These are phyloP conservation scores for Millerozyma acaciae DNA, from an alignment of 805 yeast species.

Conservation along the genomic window DNA sequence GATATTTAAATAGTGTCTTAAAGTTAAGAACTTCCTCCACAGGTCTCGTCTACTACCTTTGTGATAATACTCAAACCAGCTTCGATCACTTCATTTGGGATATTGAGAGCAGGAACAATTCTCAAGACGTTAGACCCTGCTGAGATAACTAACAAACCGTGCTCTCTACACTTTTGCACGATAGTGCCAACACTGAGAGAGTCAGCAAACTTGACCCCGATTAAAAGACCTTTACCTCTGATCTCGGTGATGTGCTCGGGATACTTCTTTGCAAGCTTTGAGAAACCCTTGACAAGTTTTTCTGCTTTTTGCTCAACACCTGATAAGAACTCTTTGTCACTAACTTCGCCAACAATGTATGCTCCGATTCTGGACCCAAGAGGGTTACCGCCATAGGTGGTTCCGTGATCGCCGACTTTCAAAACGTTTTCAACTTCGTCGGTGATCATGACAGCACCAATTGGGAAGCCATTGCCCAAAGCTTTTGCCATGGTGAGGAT, in stretches of 20 bases:
- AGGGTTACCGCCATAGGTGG: slow-evolving; percentile 97
- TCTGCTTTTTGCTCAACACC: slow-evolving; percentile 61
- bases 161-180: slow-evolving; percentile 66
- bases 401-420: slow-evolving; percentile 94
- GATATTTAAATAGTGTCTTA: not conserved
- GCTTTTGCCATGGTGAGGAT: slow-evolving; percentile 94
- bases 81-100: slow-evolving; percentile 61
- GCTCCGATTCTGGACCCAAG: slow-evolving; percentile 78
- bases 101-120: slow-evolving; percentile 88
- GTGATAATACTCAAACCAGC: slow-evolving; percentile 73
- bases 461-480: slow-evolving; percentile 93
- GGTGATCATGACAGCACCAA: slow-evolving; percentile 88
- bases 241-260: slow-evolving; percentile 62
- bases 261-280: slow-evolving; percentile 47
- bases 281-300: slow-evolving; percentile 49
- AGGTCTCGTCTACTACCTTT: slow-evolving; percentile 40
- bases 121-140: slow-evolving; percentile 92
- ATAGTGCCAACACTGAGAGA: slow-evolving; percentile 57
- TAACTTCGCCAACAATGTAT: slow-evolving; percentile 67
- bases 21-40: not conserved
- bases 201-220: slow-evolving; percentile 70
- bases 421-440: slow-evolving; percentile 70
- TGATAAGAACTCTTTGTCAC: slow-evolving; percentile 55
- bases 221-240: slow-evolving; percentile 84
- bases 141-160: slow-evolving; percentile 80